Evolutionary conservation across 2,329 filamentous ascomycete genomes (phyloP).

Genomic region (Trichophyton equinum): DNA sequence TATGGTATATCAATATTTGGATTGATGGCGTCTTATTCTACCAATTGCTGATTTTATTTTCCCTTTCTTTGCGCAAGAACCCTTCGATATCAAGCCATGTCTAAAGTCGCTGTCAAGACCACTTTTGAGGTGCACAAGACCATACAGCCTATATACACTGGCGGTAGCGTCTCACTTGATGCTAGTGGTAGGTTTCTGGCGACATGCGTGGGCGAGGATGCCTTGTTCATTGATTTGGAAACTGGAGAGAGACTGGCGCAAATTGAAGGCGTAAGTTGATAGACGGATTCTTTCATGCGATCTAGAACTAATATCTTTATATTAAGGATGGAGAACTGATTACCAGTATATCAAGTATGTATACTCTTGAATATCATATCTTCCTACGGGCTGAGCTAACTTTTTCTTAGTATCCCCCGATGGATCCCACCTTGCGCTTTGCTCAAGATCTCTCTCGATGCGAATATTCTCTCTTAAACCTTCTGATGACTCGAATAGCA

Average conservation of each 20-base stretch:
- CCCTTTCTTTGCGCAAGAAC: background rate
- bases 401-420: constrained; percentile 60
- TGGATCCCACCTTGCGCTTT: constrained; percentile 75
- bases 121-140: constrained; percentile 76
- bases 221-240: constrained; percentile 68
- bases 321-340: constrained; percentile 50
- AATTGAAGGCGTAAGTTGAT: constrained; percentile 64
- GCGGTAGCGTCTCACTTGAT: constrained; percentile 75
- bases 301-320: background rate
- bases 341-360: constrained; percentile 34
- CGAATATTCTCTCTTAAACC: constrained; percentile 66
- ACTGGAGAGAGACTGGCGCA: constrained; percentile 71
- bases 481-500: constrained; percentile 42
- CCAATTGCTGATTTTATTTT: too few relatives aligned
- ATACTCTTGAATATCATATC: background rate
- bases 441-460: constrained; percentile 93
- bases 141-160: constrained; percentile 87
- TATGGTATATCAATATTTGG: background rate
- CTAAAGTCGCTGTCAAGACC: constrained; percentile 55
- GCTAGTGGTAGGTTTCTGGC: constrained; percentile 70
- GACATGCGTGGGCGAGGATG: constrained; percentile 85
- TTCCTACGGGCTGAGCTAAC: constrained; percentile 8
- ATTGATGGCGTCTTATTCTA: background rate
- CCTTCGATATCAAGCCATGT: constrained; percentile 21
- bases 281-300: constrained; percentile 3